Base-by-base conservation (phyloP, 2,329 filamentous ascomycete genomes). In the Beauveria brongniartii region DNA sequence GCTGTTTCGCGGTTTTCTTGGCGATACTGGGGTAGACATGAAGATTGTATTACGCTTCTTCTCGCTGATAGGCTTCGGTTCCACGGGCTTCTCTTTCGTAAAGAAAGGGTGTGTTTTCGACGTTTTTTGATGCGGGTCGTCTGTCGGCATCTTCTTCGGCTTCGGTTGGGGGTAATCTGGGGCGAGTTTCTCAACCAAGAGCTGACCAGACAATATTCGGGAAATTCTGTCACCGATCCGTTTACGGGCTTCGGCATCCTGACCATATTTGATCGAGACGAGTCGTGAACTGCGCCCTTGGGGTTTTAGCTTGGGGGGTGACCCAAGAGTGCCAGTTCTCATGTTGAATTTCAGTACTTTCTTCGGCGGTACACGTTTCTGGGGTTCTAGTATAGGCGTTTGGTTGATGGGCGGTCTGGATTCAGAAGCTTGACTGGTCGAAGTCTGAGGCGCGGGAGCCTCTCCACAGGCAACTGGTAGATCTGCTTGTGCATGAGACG, bases 311-410 rank as follows among this genome's bases (percentile, higher is more conserved):
- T 78, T 82, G 0, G 84, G 84, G 0, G 85, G 83, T 5, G 84
- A 83, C 4, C 84, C 83, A 55, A 87, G 79, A 2, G 84, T 87
- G 5, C 84, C 84, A 1, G 84, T 87, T 63, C 79, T 82, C 1
- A 77, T 76, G 63, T 87, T 86, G 66, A 86, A 77, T 63, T 75
- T 79, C 22, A 87, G 70, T 1, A 87, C 65, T 64, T 81, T 85
- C 48, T 74, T 77, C 1, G 67, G 47, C 12, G 56, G 20, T 41
- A 20, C 40, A 20, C 10, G 30, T 34, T 46, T 10, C n/a, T 18
- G 18, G n/a, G 40, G 3, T 20, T 26, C 26, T 2, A 12, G 2
- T 5, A 7, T 7, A 22, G 41, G 40, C 16, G 5, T 34, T 20
- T 18, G 18, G n/a, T 28, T 14, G 22, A 22, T 55, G 6, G 7